Evolutionary conservation across 2,329 filamentous ascomycete genomes (phyloP).

Genomic region (Ascosphaera pollenicola): DNA sequence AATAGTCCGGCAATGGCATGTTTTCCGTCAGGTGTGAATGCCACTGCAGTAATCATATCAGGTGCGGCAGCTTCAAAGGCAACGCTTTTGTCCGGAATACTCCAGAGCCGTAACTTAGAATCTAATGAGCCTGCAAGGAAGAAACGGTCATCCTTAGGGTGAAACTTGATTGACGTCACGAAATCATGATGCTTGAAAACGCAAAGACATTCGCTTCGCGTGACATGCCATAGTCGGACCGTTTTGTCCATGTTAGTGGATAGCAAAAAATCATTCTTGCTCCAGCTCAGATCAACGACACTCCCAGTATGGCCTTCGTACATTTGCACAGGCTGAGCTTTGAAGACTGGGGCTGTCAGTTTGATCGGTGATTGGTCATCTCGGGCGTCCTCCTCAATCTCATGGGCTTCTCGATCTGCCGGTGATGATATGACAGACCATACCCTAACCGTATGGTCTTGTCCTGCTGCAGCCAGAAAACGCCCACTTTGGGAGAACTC

Average conservation of each 20-base stretch:
- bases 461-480: constrained; percentile 79
- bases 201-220: constrained; percentile 64
- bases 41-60: constrained; percentile 83
- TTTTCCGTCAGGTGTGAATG: constrained; percentile 81
- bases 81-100: constrained; percentile 87
- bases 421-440: constrained; percentile 71
- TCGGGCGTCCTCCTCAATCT: constrained; percentile 36
- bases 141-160: constrained; percentile 86
- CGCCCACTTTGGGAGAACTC: constrained; percentile 85
- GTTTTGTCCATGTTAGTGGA: constrained; percentile 98
- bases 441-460: constrained; percentile 64
- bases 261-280: constrained; percentile 93
- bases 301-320: constrained; percentile 69
- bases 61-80: constrained; percentile 56
- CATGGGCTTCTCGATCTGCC: constrained; percentile 54
- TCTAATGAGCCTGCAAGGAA: constrained; percentile 89
- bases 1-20: constrained; percentile 73
- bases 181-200: constrained; percentile 91
- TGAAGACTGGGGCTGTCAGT: constrained; percentile 78
- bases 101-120: constrained; percentile 75
- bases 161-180: constrained; percentile 84
- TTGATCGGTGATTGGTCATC: constrained; percentile 32
- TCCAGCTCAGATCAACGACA: constrained; percentile 86
- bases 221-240: constrained; percentile 82
- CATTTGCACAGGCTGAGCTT: constrained; percentile 52